These are phyloP conservation scores for Kazachstania viticola DNA, from an alignment of 805 yeast species.

Conservation along the genomic window DNA sequence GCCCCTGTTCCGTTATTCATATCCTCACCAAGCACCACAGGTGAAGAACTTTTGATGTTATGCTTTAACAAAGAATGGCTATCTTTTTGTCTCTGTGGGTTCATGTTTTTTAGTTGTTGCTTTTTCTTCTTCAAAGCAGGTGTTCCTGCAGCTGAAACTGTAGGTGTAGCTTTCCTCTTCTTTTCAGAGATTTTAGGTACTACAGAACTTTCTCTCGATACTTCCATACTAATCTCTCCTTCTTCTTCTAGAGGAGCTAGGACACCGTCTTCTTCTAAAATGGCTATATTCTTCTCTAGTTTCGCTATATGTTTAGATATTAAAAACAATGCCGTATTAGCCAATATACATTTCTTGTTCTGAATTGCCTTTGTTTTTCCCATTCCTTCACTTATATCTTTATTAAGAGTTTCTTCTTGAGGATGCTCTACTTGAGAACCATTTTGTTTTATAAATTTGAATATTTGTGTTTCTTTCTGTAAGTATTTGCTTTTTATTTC, in stretches of 20 bases:
- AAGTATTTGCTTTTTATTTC: slow-evolving; percentile 57
- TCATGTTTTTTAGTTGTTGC: slow-evolving; percentile 4
- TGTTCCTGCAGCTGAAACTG: slow-evolving; percentile 6
- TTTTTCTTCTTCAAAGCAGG: slow-evolving; percentile 15
- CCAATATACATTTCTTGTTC: slow-evolving; percentile 63
- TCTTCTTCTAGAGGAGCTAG: slow-evolving; percentile 43
- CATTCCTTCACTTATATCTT: slow-evolving; percentile 60
- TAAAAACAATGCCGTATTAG: slow-evolving; percentile 73
- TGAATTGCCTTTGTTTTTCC: slow-evolving; percentile 50
- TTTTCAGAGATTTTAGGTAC: slow-evolving; percentile 11
- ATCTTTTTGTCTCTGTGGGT: slow-evolving; percentile 1
- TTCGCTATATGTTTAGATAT: slow-evolving; percentile 63
- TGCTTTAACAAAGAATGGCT: not conserved
- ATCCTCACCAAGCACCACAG: not conserved
- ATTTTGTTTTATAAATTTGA: slow-evolving; percentile 68
- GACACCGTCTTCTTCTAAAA: slow-evolving; percentile 71
- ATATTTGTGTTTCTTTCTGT: slow-evolving; percentile 68
- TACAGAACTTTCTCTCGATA: slow-evolving; percentile 23
- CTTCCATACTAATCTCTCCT: slow-evolving; percentile 23
- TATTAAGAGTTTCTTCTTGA: slow-evolving; percentile 56
- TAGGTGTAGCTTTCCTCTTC: slow-evolving; percentile 13
- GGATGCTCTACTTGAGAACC: slow-evolving; percentile 77
- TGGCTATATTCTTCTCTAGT: slow-evolving; percentile 65
- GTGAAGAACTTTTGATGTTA: not conserved
- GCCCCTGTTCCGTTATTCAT: not conserved